Evolutionary conservation across 768 basidiomycete species (phyloP).

Genomic region (Lactarius vividus): DNA sequence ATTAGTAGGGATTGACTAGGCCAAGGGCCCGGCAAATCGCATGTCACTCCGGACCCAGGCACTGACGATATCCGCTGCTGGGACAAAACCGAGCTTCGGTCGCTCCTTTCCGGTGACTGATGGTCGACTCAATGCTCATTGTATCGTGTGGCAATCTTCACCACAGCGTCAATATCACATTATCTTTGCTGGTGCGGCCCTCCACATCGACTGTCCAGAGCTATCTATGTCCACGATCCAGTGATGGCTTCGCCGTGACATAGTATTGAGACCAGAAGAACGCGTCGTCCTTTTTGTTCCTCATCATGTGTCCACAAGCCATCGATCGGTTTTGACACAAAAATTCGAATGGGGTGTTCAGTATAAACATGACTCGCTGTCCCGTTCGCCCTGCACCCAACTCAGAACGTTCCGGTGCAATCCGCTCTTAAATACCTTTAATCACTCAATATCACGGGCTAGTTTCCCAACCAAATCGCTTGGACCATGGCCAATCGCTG

Average conservation of each 20-base stretch:
- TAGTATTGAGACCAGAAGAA: background rate
- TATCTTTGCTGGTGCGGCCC: background rate
- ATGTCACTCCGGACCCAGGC: too few species aligned
- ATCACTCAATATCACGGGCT: background rate
- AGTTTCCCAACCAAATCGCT: background rate
- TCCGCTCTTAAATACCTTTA: background rate
- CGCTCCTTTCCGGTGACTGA: background rate
- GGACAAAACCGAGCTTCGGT: background rate
- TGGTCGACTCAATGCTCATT: background rate
- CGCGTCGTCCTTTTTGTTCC: background rate
- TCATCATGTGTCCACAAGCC: background rate
- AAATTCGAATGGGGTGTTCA: background rate
- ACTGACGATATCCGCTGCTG: too few species aligned
- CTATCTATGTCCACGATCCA: background rate
- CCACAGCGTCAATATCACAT: background rate
- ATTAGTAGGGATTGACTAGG: too few species aligned
- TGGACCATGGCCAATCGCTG: background rate
- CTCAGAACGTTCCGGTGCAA: background rate
- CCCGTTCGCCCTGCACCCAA: background rate
- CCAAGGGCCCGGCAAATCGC: too few species aligned
- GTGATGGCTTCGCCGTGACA: background rate
- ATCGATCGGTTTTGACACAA: background rate
- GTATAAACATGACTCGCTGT: background rate
- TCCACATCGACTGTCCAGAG: background rate
- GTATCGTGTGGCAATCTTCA: background rate